These are phyloP conservation scores for Pleomassaria siparia DNA, from an alignment of 2,329 filamentous ascomycete species.

Conservation along the genomic window DNA sequence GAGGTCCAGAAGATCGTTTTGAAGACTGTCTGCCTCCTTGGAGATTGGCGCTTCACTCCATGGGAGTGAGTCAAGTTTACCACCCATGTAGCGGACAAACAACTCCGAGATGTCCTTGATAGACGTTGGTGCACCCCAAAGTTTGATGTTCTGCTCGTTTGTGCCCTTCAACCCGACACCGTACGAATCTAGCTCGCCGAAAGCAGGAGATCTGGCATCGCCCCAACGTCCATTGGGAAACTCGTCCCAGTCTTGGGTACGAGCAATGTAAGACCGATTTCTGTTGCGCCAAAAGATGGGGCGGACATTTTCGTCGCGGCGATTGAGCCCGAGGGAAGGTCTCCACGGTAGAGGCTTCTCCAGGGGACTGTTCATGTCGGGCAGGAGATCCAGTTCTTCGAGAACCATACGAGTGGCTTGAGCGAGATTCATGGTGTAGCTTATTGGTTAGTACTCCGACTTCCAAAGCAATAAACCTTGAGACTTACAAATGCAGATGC, in stretches of 20 bases:
- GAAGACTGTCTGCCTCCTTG: slow-evolving; percentile 77
- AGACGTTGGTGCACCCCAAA: slow-evolving; percentile 85
- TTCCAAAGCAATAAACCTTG: not conserved
- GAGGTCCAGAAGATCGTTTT: slow-evolving; percentile 72
- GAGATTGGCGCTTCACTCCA: slow-evolving; percentile 94
- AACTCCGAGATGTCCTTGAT: slow-evolving; percentile 78
- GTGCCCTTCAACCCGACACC: slow-evolving; percentile 91
- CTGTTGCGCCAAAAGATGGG: slow-evolving; percentile 99
- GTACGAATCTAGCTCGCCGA: slow-evolving; percentile 92
- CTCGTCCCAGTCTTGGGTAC: slow-evolving; percentile 98
- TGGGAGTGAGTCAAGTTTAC: slow-evolving; percentile 77
- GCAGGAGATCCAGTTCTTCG: slow-evolving; percentile 82
- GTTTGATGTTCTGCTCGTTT: slow-evolving; percentile 92
- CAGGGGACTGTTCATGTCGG: slow-evolving; percentile 73
- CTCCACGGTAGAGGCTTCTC: slow-evolving; percentile 96
- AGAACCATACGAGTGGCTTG: slow-evolving; percentile 92
- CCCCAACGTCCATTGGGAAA: slow-evolving; percentile 99
- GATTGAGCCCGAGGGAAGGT: slow-evolving; percentile 84
- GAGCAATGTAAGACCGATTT: slow-evolving; percentile 90
- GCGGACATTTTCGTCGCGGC: slow-evolving; percentile 90
- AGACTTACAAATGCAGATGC: slow-evolving; percentile 79
- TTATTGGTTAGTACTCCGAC: slow-evolving; percentile 21
- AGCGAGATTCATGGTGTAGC: slow-evolving; percentile 97
- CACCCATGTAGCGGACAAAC: slow-evolving; percentile 82
- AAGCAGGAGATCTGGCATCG: slow-evolving; percentile 92